Percentiles rank a stretch among this genome's conserved stretches.
These are phyloP conservation scores for Tanacetum coccineum DNA, from an alignment of 129 eudicot species.

Conservation along the genomic window DNA sequence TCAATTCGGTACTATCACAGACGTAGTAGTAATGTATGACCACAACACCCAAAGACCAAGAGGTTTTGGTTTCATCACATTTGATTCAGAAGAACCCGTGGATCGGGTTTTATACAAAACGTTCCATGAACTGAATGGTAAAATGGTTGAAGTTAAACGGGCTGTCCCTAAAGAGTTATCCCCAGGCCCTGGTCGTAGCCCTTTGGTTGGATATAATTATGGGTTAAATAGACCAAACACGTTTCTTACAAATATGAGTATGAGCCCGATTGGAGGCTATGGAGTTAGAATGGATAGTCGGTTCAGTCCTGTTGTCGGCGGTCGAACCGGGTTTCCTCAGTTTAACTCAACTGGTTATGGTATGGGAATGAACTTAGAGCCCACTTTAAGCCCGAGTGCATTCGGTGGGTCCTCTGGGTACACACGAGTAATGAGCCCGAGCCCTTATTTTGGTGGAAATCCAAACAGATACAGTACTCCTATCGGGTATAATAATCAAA, in stretches of 20 bases:
- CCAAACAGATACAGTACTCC: constrained; percentile 63
- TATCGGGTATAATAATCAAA: constrained; percentile 50
- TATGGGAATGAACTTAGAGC: constrained; percentile 59
- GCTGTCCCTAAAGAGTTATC: constrained; percentile 89
- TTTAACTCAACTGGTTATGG: constrained; percentile 61
- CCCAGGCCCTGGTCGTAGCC: constrained; percentile 66
- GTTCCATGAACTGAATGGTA: constrained; percentile 79
- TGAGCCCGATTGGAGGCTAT: constrained; percentile 56
- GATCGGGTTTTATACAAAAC: constrained; percentile 68
- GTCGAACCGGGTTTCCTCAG: constrained; percentile 58
- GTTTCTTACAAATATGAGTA: constrained; percentile 46
- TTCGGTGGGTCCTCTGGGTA: constrained; percentile 56
- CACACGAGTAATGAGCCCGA: constrained; percentile 56
- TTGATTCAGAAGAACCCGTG: constrained; percentile 71
- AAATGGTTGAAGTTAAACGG: constrained; percentile 87
- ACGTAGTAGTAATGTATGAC: constrained; percentile 91
- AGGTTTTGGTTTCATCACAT: constrained; percentile 89
- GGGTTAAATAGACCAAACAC: constrained; percentile 49
- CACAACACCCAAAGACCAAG: constrained; percentile 91
- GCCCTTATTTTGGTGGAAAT: constrained; percentile 48
- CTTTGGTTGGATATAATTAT: constrained; percentile 41
- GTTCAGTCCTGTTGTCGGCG: constrained; percentile 49
- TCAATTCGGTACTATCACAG: constrained; percentile 73
- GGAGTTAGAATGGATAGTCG: constrained; percentile 75
- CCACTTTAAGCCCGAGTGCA: constrained; percentile 47